Evolutionary conservation across 228 moss, liverwort and hornwort genomes (phyloP).

Genomic region (Sphagnum magellanicum): DNA sequence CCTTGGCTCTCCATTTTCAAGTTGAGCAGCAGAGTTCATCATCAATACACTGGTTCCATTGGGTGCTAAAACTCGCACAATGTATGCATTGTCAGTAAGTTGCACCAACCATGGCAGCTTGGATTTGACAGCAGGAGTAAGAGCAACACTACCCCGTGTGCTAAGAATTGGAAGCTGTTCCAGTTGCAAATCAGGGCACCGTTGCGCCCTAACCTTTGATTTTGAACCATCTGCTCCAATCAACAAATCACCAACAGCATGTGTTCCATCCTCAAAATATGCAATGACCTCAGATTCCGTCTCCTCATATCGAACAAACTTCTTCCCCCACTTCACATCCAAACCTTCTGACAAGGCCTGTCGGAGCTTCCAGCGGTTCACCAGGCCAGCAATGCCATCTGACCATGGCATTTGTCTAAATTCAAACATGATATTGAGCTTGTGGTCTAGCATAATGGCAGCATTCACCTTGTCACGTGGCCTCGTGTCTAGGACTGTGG

Average conservation of each 20-base stretch:
- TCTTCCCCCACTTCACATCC: constrained; percentile 29
- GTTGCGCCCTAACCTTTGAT: constrained; percentile 26
- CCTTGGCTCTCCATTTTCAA: constrained; percentile 7
- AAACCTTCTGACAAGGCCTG: constrained; percentile 23
- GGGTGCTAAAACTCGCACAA: constrained; percentile 14
- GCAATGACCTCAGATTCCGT: constrained; percentile 24
- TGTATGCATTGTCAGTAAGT: constrained; percentile 2
- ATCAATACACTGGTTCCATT: constrained; percentile 20
- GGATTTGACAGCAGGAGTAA: constrained; percentile 6
- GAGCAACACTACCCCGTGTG: constrained; percentile 10
- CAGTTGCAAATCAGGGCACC: constrained; percentile 14
- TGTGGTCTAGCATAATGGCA: constrained; percentile 12
- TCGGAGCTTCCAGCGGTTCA: constrained; percentile 40
- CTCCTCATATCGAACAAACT: constrained; percentile 30
- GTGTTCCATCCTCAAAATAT: constrained; percentile 37
- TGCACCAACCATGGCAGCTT: constrained; percentile 12
- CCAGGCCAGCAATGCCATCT: constrained; percentile 9
- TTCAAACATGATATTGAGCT: constrained; percentile 9
- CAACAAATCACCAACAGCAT: constrained; percentile 23
- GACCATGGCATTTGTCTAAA: constrained; percentile 9
- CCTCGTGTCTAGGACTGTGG: constrained; percentile 5
- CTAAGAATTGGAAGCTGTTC: constrained; percentile 15
- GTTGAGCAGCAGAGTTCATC: constrained; percentile 23
- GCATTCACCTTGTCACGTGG: constrained; percentile 5
- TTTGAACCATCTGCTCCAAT: constrained; percentile 38